Conservation (phyloP, 768 basidiomycete species). For the Lactarius akahatsu region DNA sequence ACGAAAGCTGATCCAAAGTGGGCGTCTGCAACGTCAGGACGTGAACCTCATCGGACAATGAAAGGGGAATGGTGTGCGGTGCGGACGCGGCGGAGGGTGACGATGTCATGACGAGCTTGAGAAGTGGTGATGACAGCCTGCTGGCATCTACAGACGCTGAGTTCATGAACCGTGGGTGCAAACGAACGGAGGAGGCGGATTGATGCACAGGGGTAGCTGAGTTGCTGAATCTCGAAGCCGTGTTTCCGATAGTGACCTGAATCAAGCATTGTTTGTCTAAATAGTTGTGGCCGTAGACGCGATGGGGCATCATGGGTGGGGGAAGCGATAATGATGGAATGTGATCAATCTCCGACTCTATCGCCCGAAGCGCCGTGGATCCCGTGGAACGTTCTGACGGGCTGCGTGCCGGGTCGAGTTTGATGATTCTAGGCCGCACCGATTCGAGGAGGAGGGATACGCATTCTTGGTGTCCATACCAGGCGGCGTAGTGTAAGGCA, state of each 20-base stretch:
- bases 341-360: slow-evolving; percentile 77
- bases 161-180: slow-evolving; percentile 73
- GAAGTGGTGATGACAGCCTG: slow-evolving; percentile 70
- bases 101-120: slow-evolving; percentile 95
- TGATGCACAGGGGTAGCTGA: slow-evolving; percentile 37
- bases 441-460: slow-evolving; percentile 49
- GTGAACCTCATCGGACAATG: slow-evolving; percentile 66
- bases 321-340: slow-evolving; percentile 95
- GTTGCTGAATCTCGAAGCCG: slow-evolving; percentile 41
- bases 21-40: slow-evolving; percentile 87
- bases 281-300: slow-evolving; percentile 96
- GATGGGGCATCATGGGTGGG: slow-evolving; percentile 97
- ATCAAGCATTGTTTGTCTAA: slow-evolving; percentile 84
- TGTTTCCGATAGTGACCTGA: slow-evolving; percentile 78
- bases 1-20: slow-evolving; percentile 63
- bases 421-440: slow-evolving; percentile 31
- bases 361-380: slow-evolving; percentile 32
- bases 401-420: slow-evolving; percentile 28
- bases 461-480: slow-evolving; percentile 84
- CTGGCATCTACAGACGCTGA: slow-evolving; percentile 65
- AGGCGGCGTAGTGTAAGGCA: slow-evolving; percentile 92
- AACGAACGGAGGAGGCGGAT: slow-evolving; percentile 52
- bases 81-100: slow-evolving; percentile 80
- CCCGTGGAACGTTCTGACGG: slow-evolving; percentile 34
- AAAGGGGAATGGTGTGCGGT: slow-evolving; percentile 87